Conservation (phyloP, 495 filamentous ascomycete species). For the Terfezia boudieri region DNA sequence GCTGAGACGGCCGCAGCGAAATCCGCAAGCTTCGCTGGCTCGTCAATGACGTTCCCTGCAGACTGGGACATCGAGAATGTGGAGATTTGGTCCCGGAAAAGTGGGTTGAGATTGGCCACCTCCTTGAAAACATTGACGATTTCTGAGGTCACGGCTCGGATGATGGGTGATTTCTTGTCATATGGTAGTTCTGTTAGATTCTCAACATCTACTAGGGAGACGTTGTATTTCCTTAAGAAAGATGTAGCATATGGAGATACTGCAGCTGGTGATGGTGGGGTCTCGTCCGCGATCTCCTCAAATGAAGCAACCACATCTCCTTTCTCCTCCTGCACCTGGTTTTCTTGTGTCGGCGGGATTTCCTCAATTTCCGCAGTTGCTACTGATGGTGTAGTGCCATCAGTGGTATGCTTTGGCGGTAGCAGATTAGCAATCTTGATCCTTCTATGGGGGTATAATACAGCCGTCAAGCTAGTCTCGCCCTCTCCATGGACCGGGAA, state of each 20-base stretch:
- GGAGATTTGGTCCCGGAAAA: constrained; percentile 96
- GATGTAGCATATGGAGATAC: constrained; percentile 53
- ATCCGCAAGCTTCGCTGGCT: constrained; percentile 84
- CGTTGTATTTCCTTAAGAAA: constrained; percentile 72
- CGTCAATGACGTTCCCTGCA: constrained; percentile 78
- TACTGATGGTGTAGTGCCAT: constrained; percentile 20
- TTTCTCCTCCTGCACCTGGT: constrained; percentile 36
- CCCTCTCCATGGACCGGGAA: constrained; percentile 65
- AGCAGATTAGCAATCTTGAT: constrained; percentile 74
- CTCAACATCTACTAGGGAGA: constrained; percentile 84
- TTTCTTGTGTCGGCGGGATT: constrained; percentile 26
- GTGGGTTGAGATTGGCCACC: constrained; percentile 69
- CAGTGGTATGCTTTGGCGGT: constrained; percentile 30
- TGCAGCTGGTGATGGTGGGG: constrained; percentile 20
- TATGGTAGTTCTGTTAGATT: constrained; percentile 72
- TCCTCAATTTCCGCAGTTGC: constrained; percentile 28
- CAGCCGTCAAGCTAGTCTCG: constrained; percentile 55
- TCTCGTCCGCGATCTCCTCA: constrained; percentile 46
- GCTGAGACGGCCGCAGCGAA: constrained; percentile 89
- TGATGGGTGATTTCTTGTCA: constrained; percentile 67
- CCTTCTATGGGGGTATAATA: constrained; percentile 85
- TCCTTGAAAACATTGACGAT: constrained; percentile 98
- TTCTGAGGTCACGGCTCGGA: constrained; percentile 81
- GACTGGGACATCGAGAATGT: constrained; percentile 93
- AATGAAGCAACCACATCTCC: constrained; percentile 96